Conservation (phyloP, 805 yeast species). For the Blastobotrys attinorum region DNA sequence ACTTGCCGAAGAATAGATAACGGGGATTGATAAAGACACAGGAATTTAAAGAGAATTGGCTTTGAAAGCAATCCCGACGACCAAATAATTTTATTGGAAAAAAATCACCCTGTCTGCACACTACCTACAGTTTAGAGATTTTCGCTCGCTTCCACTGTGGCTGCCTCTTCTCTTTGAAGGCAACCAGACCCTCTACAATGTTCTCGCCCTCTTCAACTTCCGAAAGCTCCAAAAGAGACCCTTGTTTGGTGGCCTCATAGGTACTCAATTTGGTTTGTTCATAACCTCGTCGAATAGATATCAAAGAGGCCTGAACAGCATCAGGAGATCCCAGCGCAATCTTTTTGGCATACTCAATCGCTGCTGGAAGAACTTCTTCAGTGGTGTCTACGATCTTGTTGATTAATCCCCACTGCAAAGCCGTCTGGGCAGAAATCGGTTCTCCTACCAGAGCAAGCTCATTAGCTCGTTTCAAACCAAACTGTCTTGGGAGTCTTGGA, state of each 20-base stretch:
- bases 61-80: too few relatives aligned
- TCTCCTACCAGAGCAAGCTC: conserved; percentile 22
- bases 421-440: conserved; percentile 22
- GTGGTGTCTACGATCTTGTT: conserved; percentile 17
- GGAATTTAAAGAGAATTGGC: too few relatives aligned
- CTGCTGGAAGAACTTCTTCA: conserved; percentile 19
- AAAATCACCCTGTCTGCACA: too few relatives aligned
- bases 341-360: conserved; percentile 16
- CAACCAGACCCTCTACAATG: conserved; percentile 18
- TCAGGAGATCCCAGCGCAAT: conserved; percentile 22
- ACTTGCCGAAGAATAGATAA: too few relatives aligned
- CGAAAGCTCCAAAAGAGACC: conserved; percentile 10
- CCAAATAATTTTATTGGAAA: too few relatives aligned
- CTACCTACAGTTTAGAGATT: conserved; percentile 7
- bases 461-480: conserved; percentile 20
- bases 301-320: conserved; percentile 16
- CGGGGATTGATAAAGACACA: too few relatives aligned
- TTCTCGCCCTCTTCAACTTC: conserved; percentile 11
- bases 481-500: conserved; percentile 19
- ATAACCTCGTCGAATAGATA: conserved; percentile 18
- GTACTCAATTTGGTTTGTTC: conserved; percentile 13
- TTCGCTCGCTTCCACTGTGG: conserved; percentile 19
- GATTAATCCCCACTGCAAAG: conserved; percentile 20
- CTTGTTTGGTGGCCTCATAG: conserved; percentile 15
- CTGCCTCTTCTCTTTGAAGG: conserved; percentile 20